These are phyloP conservation scores for Volutella citrinella DNA, from an alignment of 2,329 filamentous ascomycete species.

Conservation along the genomic window DNA sequence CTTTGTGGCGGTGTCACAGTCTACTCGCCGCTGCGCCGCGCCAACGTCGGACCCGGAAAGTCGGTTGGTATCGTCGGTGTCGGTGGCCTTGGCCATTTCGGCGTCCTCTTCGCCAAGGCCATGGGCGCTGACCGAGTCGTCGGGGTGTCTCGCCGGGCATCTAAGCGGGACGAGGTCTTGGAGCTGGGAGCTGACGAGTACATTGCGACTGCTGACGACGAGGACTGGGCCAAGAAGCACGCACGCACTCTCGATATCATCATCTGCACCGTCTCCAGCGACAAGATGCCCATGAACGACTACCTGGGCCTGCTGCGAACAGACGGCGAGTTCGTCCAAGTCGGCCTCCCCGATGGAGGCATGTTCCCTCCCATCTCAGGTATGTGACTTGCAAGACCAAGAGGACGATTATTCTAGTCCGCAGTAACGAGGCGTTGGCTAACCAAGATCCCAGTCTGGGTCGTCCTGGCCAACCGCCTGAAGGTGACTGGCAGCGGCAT, in stretches of 20 bases:
- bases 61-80: not conserved
- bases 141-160: not conserved
- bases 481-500: not conserved
- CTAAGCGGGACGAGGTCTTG: not conserved
- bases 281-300: not conserved
- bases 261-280: not conserved
- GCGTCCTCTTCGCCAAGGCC: not conserved
- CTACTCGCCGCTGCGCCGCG: not conserved
- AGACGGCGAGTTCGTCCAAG: not conserved
- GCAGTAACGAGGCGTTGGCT: too few relatives aligned
- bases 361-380: not conserved
- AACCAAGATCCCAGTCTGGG: slow-evolving; percentile 35
- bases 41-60: not conserved
- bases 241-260: not conserved
- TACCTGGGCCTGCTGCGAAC: slow-evolving; percentile 3
- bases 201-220: not conserved
- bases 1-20: not conserved
- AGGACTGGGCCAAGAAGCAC: not conserved
- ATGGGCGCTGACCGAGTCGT: not conserved
- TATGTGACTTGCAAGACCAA: too few relatives aligned
- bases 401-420: too few relatives aligned
- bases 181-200: not conserved
- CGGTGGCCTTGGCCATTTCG: not conserved
- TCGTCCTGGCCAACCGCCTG: not conserved
- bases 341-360: not conserved